Conservation (phyloP, 2,329 filamentous ascomycete genomes). For the Acrocalymma vagum region DNA sequence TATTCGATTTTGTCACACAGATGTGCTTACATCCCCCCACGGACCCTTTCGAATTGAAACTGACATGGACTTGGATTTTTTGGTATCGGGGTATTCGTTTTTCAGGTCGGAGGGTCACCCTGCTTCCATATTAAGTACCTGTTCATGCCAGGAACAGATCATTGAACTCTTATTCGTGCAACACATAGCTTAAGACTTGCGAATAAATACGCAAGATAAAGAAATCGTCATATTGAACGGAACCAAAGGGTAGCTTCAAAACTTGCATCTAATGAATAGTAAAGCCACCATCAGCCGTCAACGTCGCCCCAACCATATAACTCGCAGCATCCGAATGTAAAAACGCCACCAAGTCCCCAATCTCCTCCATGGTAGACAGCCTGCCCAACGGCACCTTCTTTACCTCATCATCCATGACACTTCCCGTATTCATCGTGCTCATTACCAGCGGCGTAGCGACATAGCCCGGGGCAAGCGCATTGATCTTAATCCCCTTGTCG, state of each 20-base stretch:
- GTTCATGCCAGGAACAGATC: too few species aligned
- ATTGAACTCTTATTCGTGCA: too few species aligned
- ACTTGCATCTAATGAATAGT: slow-evolving; percentile 24
- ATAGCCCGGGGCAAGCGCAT: slow-evolving; percentile 66
- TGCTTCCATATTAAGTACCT: too few species aligned
- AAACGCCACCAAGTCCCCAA: slow-evolving; percentile 76
- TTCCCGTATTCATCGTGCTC: slow-evolving; percentile 28
- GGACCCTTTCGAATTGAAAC: too few species aligned
- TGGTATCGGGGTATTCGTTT: too few species aligned
- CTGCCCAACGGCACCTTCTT: slow-evolving; percentile 56
- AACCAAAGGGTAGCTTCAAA: neutral
- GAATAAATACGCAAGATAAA: neutral
- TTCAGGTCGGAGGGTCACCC: neutral
- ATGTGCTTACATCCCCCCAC: too few species aligned
- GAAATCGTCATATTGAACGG: neutral
- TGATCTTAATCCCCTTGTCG: slow-evolving; percentile 63
- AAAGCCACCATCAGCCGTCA: slow-evolving; percentile 67
- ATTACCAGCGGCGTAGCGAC: slow-evolving; percentile 53
- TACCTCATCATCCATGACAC: slow-evolving; percentile 46
- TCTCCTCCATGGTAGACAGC: slow-evolving; percentile 66
- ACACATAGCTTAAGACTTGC: too few species aligned
- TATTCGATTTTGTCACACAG: too few species aligned
- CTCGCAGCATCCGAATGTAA: slow-evolving; percentile 75
- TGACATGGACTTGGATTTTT: too few species aligned
- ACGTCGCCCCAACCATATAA: slow-evolving; percentile 77